A percentile compares a stretch with the other conserved stretches of the same genome.
These are phyloP conservation scores for Amylostereum areolatum DNA, from an alignment of 1,284 basidiomycete genomes.

Conservation along the genomic window DNA sequence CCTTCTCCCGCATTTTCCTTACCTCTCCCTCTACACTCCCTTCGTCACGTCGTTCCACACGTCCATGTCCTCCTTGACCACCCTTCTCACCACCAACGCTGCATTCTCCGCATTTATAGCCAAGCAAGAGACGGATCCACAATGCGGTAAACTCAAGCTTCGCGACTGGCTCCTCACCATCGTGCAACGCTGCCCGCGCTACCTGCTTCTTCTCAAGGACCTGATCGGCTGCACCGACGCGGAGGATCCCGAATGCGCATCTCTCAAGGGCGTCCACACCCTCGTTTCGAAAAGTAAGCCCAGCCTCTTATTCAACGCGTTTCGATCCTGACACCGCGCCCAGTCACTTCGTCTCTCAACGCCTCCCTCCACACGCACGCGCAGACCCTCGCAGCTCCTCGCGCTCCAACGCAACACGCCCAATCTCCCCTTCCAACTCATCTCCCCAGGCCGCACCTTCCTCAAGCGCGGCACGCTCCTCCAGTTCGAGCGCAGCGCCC, in stretches of 20 bases:
- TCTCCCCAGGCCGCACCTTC: conserved; percentile 73
- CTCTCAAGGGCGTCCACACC: conserved; percentile 51
- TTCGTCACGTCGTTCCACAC: conserved; percentile 75
- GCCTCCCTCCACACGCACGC: conserved; percentile 73
- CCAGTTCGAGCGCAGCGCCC: conserved; percentile 45
- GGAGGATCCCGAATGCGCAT: conserved; percentile 58
- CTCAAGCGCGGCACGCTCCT: conserved; percentile 61
- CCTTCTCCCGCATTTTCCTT: conserved; percentile 45
- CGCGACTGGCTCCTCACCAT: conserved; percentile 83
- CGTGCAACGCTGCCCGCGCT: conserved; percentile 83
- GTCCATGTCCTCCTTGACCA: conserved; percentile 50
- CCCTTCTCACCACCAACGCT: conserved; percentile 43
- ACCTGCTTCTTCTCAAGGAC: conserved; percentile 76
- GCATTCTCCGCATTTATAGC: conserved; percentile 58
- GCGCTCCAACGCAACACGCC: conserved; percentile 71
- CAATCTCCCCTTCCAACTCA: conserved; percentile 70
- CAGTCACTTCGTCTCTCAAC: conserved; percentile 76
- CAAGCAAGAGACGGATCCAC: conserved; percentile 54
- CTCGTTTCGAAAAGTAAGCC: conserved; percentile 70
- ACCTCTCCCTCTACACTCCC: conserved; percentile 68
- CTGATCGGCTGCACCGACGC: conserved; percentile 59
- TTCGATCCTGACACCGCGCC: conserved; percentile 2
- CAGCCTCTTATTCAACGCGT: conserved; percentile 6
- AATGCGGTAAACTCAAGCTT: conserved; percentile 69
- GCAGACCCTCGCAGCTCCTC: conserved; percentile 65